phyloP scores from a whole-genome alignment of 345 rosid genomes.

The Brassica incana region DNA sequence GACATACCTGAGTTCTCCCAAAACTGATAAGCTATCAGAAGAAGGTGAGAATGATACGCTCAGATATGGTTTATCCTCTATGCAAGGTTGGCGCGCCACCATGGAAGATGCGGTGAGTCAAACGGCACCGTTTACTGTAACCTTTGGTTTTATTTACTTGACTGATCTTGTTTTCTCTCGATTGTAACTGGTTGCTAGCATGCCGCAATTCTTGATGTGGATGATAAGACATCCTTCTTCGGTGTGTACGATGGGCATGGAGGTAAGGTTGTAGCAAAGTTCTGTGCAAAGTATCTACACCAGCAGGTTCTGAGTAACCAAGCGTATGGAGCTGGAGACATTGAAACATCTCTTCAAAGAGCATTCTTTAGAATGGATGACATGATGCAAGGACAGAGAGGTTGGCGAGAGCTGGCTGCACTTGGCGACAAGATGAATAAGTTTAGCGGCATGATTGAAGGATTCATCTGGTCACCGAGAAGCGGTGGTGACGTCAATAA shows the following conservation, averaged over 20 bases:
- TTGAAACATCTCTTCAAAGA: conserved; percentile 66
- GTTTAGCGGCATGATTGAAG: conserved; percentile 77
- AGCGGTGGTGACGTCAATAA: conserved; percentile 52
- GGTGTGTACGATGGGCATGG: conserved; percentile 94
- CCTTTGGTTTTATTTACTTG: neutral
- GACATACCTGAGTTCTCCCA: conserved; percentile 74
- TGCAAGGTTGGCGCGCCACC: conserved; percentile 91
- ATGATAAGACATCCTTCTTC: conserved; percentile 65
- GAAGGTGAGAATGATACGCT: conserved; percentile 67
- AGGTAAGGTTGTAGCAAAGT: conserved; percentile 83
- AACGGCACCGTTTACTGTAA: neutral
- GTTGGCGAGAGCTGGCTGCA: conserved; percentile 82
- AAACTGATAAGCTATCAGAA: conserved; percentile 72
- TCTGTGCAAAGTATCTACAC: conserved; percentile 84
- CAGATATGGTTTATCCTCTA: conserved; percentile 67
- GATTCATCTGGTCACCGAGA: conserved; percentile 83
- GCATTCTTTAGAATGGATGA: conserved; percentile 89
- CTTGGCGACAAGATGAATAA: conserved; percentile 78
- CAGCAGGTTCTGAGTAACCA: conserved; percentile 66
- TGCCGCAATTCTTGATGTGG: conserved; percentile 70
- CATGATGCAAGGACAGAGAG: conserved; percentile 93
- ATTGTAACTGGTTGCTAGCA: conserved; percentile 44
- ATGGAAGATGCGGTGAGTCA: conserved; percentile 90
- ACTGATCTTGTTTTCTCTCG: neutral
- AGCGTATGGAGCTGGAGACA: conserved; percentile 66